Evolutionary conservation across 768 basidiomycete species (phyloP), one percentile per base, ranked within the genome.

Genomic region (Tylopilus subfusipes): DNA sequence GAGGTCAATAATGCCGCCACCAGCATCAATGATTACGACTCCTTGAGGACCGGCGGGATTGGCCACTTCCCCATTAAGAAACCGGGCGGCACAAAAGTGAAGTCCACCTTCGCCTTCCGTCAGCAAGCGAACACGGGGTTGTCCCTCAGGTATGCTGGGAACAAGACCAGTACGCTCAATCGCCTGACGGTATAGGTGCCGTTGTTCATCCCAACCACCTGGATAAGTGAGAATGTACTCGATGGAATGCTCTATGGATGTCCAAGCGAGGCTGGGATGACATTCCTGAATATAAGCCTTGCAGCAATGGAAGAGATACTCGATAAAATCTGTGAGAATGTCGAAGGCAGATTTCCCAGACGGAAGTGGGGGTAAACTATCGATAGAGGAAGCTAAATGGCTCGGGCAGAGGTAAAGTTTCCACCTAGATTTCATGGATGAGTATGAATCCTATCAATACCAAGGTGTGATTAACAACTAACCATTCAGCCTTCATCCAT

Each of bases 331-430:
- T 12, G 46, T 18, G 22, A 47, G 31, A 24, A 47, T 4, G 46
- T 47, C 31, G 22, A 24, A 21, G 9, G 22, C 46, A 18, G 46
- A 47, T 19, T 33, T 47, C 3, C 46, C 46, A 5, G 16, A 13
- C 18, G 65, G 65, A 9, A 67, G 65, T 4, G 74, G 68, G 0
- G 72, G 73, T 14, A 75, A 65, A 36, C 34, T 16, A 18, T 47
- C 16, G 5, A 67, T 56, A 43, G 63, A 55, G 7, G 58, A 49
- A 13, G 42, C 48, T 21, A 59, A 42, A 36, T 54, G 54, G 8
- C 45, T 55, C 6, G 63, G 66, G 21, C 58, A 39, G 21, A 67
- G 55, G 34, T 60, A 58, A 52, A 68, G 56, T 42, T 67, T 67
- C 65, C 65, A 67, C 66, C 65, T 66, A 25, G 3, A 42, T 42